A percentile compares a stretch with the other conserved stretches of the same genome.
These are phyloP conservation scores for Colletotrichum ledebouriae DNA, from an alignment of 2,329 filamentous ascomycete species.

Conservation along the genomic window DNA sequence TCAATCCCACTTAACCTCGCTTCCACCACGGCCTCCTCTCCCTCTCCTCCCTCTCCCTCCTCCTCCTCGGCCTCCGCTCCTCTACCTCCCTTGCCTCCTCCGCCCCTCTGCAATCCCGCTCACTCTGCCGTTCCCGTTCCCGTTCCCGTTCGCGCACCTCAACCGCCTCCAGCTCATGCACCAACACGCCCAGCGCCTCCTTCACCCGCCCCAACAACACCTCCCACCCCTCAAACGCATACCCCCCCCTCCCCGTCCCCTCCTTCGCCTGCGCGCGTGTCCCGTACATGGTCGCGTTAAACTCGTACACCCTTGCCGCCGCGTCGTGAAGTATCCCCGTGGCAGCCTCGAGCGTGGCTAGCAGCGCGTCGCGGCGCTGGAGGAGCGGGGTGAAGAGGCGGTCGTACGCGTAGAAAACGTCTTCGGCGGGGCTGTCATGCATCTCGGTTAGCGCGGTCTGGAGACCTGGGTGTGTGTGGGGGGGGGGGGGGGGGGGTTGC, in stretches of 20 bases:
- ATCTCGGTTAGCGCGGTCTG: neutral
- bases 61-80: constrained; percentile 4
- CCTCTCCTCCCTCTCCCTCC: constrained; percentile 1
- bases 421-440: neutral
- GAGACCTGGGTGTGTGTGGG: neutral
- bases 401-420: constrained; percentile 7
- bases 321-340: neutral
- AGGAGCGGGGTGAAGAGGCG: constrained; percentile 2
- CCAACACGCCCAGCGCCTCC: neutral
- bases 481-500: no score
- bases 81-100: neutral
- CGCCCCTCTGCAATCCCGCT: neutral
- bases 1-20: neutral
- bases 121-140: neutral
- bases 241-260: neutral
- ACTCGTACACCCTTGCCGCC: neutral
- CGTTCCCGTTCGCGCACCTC: neutral
- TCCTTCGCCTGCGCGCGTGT: neutral
- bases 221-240: neutral
- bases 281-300: neutral
- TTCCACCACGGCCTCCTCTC: constrained; percentile 2
- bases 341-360: neutral
- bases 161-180: neutral
- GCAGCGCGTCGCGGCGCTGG: neutral
- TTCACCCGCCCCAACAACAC: constrained; percentile 5